A percentile compares a stretch with the other conserved stretches of the same genome.
These are phyloP conservation scores for Uronychia binucleata DNA, from an alignment of 73 alveolate genomes.

Conservation along the genomic window DNA sequence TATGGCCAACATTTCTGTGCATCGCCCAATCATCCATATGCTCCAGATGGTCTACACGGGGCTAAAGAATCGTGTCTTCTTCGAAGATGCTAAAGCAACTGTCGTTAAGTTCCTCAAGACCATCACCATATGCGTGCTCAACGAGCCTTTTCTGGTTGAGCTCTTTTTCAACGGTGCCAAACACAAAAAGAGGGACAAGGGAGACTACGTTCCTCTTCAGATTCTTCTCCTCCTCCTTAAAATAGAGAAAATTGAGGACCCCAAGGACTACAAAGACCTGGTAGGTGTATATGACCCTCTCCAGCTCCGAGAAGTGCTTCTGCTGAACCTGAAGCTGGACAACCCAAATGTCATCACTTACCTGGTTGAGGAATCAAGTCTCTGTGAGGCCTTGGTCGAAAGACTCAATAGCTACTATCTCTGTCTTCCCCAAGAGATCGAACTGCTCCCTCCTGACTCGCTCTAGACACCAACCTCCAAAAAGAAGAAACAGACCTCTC, in stretches of 20 bases:
- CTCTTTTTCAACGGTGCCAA: neutral
- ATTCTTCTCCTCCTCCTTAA: neutral
- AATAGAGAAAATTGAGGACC: neutral
- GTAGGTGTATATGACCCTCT: neutral
- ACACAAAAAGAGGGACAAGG: neutral
- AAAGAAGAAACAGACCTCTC: neutral
- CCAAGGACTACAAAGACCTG: neutral
- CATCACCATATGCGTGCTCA: neutral
- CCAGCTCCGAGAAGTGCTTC: neutral
- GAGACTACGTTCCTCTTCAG: neutral
- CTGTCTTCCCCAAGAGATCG: neutral
- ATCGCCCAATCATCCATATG: neutral
- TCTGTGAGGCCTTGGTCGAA: neutral
- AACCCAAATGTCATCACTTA: neutral
- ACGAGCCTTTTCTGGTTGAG: neutral
- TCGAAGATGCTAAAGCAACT: neutral
- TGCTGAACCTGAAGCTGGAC: neutral
- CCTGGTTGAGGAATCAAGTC: neutral
- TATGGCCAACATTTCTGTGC: neutral
- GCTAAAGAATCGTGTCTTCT: neutral
- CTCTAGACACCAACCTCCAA: neutral
- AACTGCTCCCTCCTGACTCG: neutral
- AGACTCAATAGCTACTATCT: neutral
- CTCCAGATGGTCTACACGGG: neutral
- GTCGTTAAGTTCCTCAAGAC: neutral